Evolutionary conservation across 106 monocot genomes (phyloP), one percentile per base, ranked within the genome.

Genomic region (Narthecium ossifragum): DNA sequence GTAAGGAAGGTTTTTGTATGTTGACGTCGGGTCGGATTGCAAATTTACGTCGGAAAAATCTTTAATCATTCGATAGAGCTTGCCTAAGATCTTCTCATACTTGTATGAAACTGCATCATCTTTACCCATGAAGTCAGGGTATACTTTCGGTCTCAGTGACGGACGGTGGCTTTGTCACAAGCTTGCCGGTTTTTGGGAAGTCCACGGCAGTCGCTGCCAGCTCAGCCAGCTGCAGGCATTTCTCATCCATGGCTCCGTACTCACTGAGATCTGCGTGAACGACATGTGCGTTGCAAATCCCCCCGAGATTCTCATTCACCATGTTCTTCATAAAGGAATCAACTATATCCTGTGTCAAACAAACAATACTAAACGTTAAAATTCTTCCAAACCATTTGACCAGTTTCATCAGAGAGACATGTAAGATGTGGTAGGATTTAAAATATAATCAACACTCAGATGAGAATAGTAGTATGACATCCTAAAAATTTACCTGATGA

Each of bases 71-170:
- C 93, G 73, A 59, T 89, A 88, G 0, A 93, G 63, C 32, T 48
- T 77, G 47, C 92, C 92, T 13, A 93, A 49, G 1, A 93, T 80
- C 58, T 89, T 89, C 28, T 85, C 72, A 9, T 88, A 93, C 52
- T 69, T 77, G 69, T 93, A 93, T 14, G 89, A 71, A 2, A 31
- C 24, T 29, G 40, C 29, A 17, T 82, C 75, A 3, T 74, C 77
- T 74, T 93, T 89, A 7, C 55, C 79, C 89, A 93, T 85, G 61
- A 93, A 93, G 52, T 93, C 93, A 20, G 93, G 93, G 37, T 93
- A 93, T 1, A 80, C 14, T 62, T 93, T 88, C 12, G 89, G 89
- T 51, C 24, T 70, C 11, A 85, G 77, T n/a, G n/a, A n/a, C n/a
- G 26, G 43, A 24, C 6, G 17, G 36, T 1, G 85, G 89, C 89